Evolutionary conservation across 2,329 filamentous ascomycete species (phyloP).

Genomic region (Botrytis cinerea): DNA sequence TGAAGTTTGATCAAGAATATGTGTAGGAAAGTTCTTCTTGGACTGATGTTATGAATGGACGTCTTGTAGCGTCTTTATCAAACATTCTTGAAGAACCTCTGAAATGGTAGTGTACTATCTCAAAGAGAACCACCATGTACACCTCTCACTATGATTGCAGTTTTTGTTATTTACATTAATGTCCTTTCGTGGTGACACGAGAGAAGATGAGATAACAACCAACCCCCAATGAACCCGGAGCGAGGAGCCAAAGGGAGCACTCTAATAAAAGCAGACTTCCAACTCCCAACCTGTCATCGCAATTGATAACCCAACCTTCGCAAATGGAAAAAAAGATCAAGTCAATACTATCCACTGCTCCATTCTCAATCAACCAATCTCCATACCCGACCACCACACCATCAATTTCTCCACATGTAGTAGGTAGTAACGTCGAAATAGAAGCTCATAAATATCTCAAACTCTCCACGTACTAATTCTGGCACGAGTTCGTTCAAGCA

Average conservation of each 20-base stretch:
- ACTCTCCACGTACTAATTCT: not conserved
- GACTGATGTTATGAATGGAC: not conserved
- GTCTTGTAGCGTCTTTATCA: not conserved
- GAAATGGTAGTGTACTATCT: not conserved
- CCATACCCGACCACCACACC: not conserved
- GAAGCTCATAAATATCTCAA: not conserved
- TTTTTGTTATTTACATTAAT: not conserved
- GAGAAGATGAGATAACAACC: not conserved
- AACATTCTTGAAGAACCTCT: not conserved
- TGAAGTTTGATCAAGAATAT: conserved; percentile 20
- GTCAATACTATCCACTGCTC: too few relatives aligned
- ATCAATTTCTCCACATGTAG: not conserved
- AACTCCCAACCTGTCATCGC: not conserved
- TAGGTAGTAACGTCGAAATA: not conserved
- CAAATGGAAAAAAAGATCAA: not conserved
- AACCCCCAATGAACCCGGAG: not conserved
- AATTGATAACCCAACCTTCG: not conserved
- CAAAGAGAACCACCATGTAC: not conserved
- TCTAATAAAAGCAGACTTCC: not conserved
- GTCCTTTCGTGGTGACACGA: not conserved
- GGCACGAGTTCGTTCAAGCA: not conserved
- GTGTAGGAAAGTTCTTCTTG: not conserved
- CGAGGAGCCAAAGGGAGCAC: not conserved
- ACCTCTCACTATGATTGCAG: not conserved
- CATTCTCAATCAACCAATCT: not conserved